Evolutionary conservation across 805 yeast genomes (phyloP), one percentile per base, ranked within the genome.

Genomic region (Cyberlindnera suaveolens): DNA sequence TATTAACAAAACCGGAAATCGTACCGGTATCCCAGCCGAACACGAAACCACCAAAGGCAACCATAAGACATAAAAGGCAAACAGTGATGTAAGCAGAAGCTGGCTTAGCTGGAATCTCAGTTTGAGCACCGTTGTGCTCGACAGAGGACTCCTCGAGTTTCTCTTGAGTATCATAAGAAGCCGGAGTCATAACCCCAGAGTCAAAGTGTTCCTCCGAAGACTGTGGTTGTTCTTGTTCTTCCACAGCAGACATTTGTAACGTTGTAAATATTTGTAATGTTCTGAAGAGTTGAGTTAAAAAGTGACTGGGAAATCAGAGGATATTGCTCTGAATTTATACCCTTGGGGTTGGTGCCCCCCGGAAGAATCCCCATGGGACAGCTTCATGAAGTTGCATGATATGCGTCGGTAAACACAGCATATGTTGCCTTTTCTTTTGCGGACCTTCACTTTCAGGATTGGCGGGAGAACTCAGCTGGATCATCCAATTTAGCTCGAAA

Each of bases 21-120:
- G 89, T 82, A 71, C 89, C 89, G 35, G 88, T 81, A 68, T 82
- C 90, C 76, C 84, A 82, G 50, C 90, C 90, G 54, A 80, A 82
- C 36, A 82, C 81, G 59, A 78, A 82, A 38, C 89, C 90, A 66
- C 87, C 88, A 49, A 82, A 82, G 29, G 87, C 85, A 50, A 82
- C 76, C 62, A 64, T 55, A n/a, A 58, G 34, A 58, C 69, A 65
- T 23, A 60, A 55, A 13, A 54, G 37, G 15, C 56, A 58, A 8
- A 64, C 61, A 10, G 62, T 50, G 10, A 58, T 26, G 40, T 60
- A 60, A 13, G 59, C 66, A 13, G 57, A 51, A 19, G 56, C 56
- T 17, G 67, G 64, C 45, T 63, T 64, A 31, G 56, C 61, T 53
- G 69, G 50, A 55, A 56, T 43, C 41, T 58, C 44, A 19, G 17